Conservation (phyloP, 2,329 filamentous ascomycete species). For the Fusarium globosum region DNA sequence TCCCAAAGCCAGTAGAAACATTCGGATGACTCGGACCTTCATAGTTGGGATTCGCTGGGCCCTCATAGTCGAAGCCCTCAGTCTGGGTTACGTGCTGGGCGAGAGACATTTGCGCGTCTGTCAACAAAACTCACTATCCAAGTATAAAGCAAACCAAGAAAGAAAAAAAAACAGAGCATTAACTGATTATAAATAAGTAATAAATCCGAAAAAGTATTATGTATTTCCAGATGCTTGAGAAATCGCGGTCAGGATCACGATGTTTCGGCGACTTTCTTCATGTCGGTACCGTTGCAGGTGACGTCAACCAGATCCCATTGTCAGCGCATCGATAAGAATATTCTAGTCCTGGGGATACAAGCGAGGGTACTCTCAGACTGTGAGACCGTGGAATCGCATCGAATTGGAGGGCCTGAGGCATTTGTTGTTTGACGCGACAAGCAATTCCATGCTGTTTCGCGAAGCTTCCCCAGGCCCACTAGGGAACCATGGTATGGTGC, state of each 20-base stretch:
- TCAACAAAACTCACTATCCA: background rate
- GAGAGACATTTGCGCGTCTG: constrained; percentile 52
- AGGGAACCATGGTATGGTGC: too few relatives aligned
- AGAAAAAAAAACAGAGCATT: too few relatives aligned
- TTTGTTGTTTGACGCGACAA: background rate
- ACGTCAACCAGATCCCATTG: constrained; percentile 28
- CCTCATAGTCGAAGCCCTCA: constrained; percentile 56
- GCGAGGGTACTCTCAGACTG: constrained; percentile 16
- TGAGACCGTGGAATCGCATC: background rate
- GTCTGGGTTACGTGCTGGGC: constrained; percentile 55
- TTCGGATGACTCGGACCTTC: constrained; percentile 8
- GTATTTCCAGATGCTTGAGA: background rate
- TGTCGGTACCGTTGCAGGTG: constrained; percentile 3
- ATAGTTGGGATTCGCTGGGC: constrained; percentile 37
- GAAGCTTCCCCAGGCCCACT: constrained; percentile 10
- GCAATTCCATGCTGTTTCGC: constrained; percentile 1
- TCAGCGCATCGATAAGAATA: constrained; percentile 5
- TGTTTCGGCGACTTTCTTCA: constrained; percentile 15
- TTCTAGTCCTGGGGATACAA: background rate
- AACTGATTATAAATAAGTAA: too few relatives aligned
- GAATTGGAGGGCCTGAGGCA: constrained; percentile 19
- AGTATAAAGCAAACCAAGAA: background rate
- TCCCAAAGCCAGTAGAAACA: background rate
- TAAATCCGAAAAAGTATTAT: background rate
- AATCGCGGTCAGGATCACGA: constrained; percentile 10